Base-by-base conservation (phyloP, 1,284 basidiomycete species). In the Ganoderma lucidum region DNA sequence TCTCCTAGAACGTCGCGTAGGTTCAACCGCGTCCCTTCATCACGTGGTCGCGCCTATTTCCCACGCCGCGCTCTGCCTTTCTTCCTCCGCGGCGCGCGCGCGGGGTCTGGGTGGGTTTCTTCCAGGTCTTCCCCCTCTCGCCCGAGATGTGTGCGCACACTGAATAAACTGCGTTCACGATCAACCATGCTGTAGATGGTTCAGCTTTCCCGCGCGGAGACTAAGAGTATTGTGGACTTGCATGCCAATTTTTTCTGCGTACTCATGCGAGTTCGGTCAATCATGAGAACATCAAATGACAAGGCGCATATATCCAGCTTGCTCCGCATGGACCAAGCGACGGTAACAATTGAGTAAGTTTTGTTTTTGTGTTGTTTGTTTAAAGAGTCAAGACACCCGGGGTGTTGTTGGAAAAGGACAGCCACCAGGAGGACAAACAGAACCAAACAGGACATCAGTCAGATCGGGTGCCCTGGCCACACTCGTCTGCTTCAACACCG, bases 371-470 rank as follows among this genome's bases (percentile, higher is more conserved):
- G 48, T 51, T 30, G 39, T 19, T n/a, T 23, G 23, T 23, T 23
- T 23, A 23, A 23, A 23, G 23, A 23, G 23, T 23, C 23, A 23
- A 41, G 39, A 2, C 6, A 41, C 37, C 23, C 23, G 23, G 41
- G 15, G 45, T 48, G 45, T 48, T 48, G 45, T 48, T 48, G 45
- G 39, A 61, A 53, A 53, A 53, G n/a, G 62, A 44, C 70, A 75
- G 76, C 78, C 74, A 75, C 74, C 32, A 19, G 61, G 30, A 6
- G 17, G 55, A 19, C 75, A 80, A 81, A 81, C 71, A 80, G n/a
- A n/a, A 30, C 51, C 75, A 78, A 73, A 80, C 71, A 78, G 73
- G 59, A 71, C 69, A 76, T 76, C 78, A 79, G 78, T 79, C 78
- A 78, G 78, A 76, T 76, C 75, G 73, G 62, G 59, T 65, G 67